These are phyloP conservation scores for Tympanopsis confertula DNA, from an alignment of 2,329 filamentous ascomycete species.

Conservation along the genomic window DNA sequence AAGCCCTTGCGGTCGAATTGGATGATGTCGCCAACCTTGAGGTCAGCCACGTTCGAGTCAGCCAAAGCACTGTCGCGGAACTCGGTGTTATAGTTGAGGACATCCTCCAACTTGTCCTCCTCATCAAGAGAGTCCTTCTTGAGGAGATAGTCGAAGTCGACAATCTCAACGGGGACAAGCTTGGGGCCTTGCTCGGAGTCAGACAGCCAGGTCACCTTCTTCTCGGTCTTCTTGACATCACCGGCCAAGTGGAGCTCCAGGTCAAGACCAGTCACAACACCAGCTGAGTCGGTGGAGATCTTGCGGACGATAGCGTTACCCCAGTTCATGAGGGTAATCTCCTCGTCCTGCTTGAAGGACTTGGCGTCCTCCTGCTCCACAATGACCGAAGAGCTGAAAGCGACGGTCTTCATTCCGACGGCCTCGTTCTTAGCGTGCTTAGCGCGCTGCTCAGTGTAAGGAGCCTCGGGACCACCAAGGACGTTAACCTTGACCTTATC, in stretches of 20 bases:
- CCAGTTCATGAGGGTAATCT: conserved; percentile 95
- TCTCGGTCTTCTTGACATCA: conserved; percentile 88
- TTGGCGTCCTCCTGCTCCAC: conserved; percentile 81
- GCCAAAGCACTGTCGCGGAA: conserved; percentile 64
- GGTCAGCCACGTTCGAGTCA: conserved; percentile 65
- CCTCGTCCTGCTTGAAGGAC: conserved; percentile 71
- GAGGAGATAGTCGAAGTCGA: conserved; percentile 90
- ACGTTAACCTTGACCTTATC: conserved; percentile 62
- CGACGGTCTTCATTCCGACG: conserved; percentile 76
- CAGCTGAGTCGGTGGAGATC: conserved; percentile 37
- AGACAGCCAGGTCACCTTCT: conserved; percentile 86
- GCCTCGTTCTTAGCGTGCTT: conserved; percentile 83
- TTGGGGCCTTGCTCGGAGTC: conserved; percentile 55
- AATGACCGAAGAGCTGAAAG: conserved; percentile 63
- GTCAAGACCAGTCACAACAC: conserved; percentile 57
- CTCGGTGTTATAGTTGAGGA: conserved; percentile 65
- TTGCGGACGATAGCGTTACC: conserved; percentile 74
- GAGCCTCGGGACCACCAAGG: conserved; percentile 48
- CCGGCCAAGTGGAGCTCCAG: conserved; percentile 83
- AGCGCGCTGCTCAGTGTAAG: conserved; percentile 63
- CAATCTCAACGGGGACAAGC: conserved; percentile 71
- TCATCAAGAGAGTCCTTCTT: conserved; percentile 90
- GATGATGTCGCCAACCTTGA: conserved; percentile 83
- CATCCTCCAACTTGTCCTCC: conserved; percentile 76
- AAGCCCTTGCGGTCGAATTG: conserved; percentile 92